A percentile compares a stretch with the other conserved stretches of the same genome.
Evolutionary conservation across 2,329 filamentous ascomycete genomes (phyloP).

Genomic region (Pseudogymnoascus sp.): DNA sequence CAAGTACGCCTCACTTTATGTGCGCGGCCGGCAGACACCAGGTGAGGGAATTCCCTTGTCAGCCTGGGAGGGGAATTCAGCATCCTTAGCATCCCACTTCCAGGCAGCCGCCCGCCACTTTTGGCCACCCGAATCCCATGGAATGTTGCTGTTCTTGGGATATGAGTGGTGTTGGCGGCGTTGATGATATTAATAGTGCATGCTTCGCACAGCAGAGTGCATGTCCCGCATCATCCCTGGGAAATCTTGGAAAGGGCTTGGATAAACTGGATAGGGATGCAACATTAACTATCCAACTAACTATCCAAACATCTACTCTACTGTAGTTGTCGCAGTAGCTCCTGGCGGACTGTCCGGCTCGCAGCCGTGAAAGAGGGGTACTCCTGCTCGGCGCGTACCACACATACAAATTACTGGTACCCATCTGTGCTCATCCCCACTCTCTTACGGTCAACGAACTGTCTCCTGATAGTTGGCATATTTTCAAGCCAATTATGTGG

Average conservation of each 20-base stretch:
- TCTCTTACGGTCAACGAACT: neutral
- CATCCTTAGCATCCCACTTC: neutral
- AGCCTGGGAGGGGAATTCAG: neutral
- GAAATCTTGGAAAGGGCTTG: neutral
- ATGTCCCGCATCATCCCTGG: neutral
- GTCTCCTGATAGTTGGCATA: neutral
- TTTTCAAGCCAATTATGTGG: conserved; percentile 2
- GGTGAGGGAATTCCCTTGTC: neutral
- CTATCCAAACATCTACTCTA: neutral
- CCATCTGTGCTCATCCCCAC: neutral
- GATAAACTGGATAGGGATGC: neutral
- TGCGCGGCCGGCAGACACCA: neutral
- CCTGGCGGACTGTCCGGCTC: neutral
- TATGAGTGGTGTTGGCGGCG: neutral
- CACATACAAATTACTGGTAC: neutral
- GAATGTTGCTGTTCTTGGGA: neutral
- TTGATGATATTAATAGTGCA: neutral
- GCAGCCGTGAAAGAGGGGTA: neutral
- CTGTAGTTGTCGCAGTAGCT: neutral
- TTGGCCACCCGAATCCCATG: neutral
- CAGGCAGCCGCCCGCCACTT: neutral
- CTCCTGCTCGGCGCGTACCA: neutral
- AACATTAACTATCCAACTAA: neutral
- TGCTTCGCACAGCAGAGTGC: neutral
- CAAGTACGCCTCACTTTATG: neutral